A percentile compares a stretch with the other conserved stretches of the same genome.
These are phyloP conservation scores for Vaccinium myrtillus DNA, from an alignment of 148 eudicot species.

Conservation along the genomic window DNA sequence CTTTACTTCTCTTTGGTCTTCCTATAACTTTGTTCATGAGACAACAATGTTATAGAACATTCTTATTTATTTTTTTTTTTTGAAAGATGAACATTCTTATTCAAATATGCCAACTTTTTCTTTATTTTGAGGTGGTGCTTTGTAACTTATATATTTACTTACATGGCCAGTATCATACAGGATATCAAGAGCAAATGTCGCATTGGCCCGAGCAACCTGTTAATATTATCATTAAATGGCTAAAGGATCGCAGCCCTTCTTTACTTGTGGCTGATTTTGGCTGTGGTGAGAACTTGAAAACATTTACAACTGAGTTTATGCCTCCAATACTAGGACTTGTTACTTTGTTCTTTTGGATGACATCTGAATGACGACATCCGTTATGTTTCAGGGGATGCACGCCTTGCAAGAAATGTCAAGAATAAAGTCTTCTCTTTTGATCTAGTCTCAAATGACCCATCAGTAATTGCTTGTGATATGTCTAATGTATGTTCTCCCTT, in stretches of 20 bases:
- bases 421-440: conserved; percentile 91
- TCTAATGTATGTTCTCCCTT: conserved; percentile 56
- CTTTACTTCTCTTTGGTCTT: neutral
- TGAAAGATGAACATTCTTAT: neutral
- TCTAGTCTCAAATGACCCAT: conserved; percentile 81
- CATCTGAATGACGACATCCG: neutral
- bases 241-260: conserved; percentile 69
- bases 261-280: conserved; percentile 94
- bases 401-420: conserved; percentile 73
- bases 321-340: neutral
- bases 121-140: neutral
- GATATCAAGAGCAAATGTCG: conserved; percentile 96
- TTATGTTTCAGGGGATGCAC: conserved; percentile 74
- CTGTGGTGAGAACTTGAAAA: conserved; percentile 59
- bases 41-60: neutral
- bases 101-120: neutral
- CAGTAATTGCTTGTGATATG: conserved; percentile 98
- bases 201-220: conserved; percentile 97
- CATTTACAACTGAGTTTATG: neutral
- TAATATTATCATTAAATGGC: conserved; percentile 80
- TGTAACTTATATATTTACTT: conserved; percentile 33
- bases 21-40: neutral
- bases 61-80: too few species aligned
- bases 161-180: conserved; percentile 87
- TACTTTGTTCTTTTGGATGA: neutral